Conservation (phyloP, 768 basidiomycete species). For the Daedaleopsis sinensis region DNA sequence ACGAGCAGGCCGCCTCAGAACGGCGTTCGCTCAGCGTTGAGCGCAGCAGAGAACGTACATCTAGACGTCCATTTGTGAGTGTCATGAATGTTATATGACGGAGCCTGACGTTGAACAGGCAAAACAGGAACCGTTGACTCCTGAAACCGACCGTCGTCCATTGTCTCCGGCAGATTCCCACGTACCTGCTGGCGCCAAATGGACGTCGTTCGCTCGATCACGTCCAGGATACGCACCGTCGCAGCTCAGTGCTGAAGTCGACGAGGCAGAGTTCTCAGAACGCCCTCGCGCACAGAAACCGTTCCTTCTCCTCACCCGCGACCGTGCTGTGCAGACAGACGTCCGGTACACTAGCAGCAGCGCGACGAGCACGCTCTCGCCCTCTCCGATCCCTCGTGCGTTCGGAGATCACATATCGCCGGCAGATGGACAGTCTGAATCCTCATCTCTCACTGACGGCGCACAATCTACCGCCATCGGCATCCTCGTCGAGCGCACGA, state of each 20-base stretch:
- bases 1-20: conserved; percentile 7
- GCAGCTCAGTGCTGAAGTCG: conserved; percentile 43
- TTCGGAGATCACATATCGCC: conserved; percentile 40
- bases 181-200: conserved; percentile 29
- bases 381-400: conserved; percentile 33
- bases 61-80: conserved; percentile 38
- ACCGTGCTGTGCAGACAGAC: conserved; percentile 37
- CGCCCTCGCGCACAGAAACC: conserved; percentile 44
- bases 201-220: conserved; percentile 29
- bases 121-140: conserved; percentile 48
- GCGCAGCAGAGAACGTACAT: conserved; percentile 39
- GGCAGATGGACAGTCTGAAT: conserved; percentile 70
- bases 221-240: conserved; percentile 21
- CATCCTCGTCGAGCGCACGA: conserved; percentile 62
- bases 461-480: conserved; percentile 49
- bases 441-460: conserved; percentile 68
- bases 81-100: neutral
- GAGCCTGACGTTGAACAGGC: conserved; percentile 4
- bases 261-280: conserved; percentile 43
- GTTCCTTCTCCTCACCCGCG: conserved; percentile 58
- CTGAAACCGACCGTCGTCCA: conserved; percentile 45
- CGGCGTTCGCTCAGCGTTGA: conserved; percentile 41
- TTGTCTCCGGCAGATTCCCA: conserved; percentile 45
- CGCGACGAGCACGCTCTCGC: conserved; percentile 12
- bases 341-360: conserved; percentile 10